These are phyloP conservation scores for Aspergillus coremiiformis DNA, from an alignment of 495 filamentous ascomycete species.

Conservation along the genomic window DNA sequence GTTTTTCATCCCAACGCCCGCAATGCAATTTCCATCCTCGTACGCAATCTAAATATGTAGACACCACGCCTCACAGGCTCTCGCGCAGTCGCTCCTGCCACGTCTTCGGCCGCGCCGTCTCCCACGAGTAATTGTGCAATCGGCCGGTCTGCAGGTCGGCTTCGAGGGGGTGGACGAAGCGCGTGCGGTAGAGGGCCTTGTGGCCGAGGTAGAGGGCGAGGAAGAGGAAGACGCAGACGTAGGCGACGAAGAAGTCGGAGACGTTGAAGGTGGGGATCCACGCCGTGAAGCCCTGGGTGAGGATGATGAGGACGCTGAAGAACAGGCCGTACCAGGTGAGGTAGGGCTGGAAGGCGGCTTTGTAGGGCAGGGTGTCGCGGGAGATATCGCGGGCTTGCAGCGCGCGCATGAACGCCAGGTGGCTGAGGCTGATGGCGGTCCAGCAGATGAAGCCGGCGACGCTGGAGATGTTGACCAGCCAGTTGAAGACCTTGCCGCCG, in stretches of 20 bases:
- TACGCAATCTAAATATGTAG: too few species aligned
- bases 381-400: conserved; percentile 43
- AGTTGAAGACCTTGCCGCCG: conserved; percentile 44
- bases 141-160: conserved; percentile 32
- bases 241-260: conserved; percentile 46
- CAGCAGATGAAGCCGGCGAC: conserved; percentile 57
- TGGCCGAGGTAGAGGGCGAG: conserved; percentile 43
- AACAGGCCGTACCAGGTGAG: conserved; percentile 48
- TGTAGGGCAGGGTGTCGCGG: conserved; percentile 45
- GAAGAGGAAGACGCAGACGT: conserved; percentile 49
- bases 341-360: conserved; percentile 45
- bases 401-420: conserved; percentile 49
- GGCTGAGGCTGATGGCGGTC: conserved; percentile 46
- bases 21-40: too few species aligned
- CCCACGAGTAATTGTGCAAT: conserved; percentile 20
- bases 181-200: conserved; percentile 35
- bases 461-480: conserved; percentile 47
- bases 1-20: too few species aligned
- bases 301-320: conserved; percentile 51
- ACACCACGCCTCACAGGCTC: too few species aligned
- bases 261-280: conserved; percentile 53
- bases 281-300: conserved; percentile 58
- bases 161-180: conserved; percentile 25
- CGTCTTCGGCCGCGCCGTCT: conserved; percentile 17
- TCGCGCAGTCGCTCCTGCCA: conserved; percentile 10